Evolutionary conservation across 768 basidiomycete genomes (phyloP).

Genomic region (Termitomyces sp.): DNA sequence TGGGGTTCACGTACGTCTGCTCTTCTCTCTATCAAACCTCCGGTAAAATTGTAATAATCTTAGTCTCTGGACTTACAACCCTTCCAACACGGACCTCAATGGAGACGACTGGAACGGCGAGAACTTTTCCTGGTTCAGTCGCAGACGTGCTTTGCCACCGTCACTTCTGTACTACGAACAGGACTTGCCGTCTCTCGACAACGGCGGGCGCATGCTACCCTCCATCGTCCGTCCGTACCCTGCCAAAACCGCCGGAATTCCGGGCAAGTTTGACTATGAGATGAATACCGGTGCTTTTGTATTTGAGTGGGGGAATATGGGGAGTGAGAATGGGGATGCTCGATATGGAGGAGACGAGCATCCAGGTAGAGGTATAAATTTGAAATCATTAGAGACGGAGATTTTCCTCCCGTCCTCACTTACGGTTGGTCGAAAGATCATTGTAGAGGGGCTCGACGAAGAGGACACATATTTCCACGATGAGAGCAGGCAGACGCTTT

Average conservation of each 20-base stretch:
- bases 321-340: conserved; percentile 3
- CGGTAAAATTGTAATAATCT: background rate
- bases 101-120: conserved; percentile 97
- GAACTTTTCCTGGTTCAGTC: conserved; percentile 94
- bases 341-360: background rate
- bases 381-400: conserved; percentile 65
- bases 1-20: conserved; percentile 78
- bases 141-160: conserved; percentile 47
- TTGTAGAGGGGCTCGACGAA: conserved; percentile 49
- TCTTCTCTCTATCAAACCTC: background rate
- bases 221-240: conserved; percentile 88
- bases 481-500: conserved; percentile 66
- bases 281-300: conserved; percentile 63
- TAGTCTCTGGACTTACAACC: conserved; percentile 95
- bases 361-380: background rate
- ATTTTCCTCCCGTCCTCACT: conserved; percentile 71
- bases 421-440: conserved; percentile 47
- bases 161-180: conserved; percentile 55
- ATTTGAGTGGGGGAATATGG: conserved; percentile 57
- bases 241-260: conserved; percentile 85
- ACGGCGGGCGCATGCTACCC: conserved; percentile 72
- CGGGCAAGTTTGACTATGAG: conserved; percentile 69
- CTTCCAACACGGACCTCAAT: conserved; percentile 65
- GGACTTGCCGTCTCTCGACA: conserved; percentile 66
- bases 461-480: conserved; percentile 57